Base-by-base conservation (phyloP, 805 yeast species). In the Blastobotrys chiropterorum region DNA sequence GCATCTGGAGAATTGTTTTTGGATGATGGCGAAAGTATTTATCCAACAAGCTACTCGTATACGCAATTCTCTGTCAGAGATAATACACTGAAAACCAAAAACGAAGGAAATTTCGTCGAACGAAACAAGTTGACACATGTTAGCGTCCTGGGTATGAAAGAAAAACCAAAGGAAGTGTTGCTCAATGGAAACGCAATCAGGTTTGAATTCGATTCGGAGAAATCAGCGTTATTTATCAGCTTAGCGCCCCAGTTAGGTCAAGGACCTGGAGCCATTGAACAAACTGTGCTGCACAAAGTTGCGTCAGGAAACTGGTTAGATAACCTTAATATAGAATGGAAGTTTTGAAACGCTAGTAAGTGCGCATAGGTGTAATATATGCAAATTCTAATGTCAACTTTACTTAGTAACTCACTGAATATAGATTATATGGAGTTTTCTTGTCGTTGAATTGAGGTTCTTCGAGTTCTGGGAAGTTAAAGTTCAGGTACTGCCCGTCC, bases 21-120 rank as follows among this genome's bases (percentile, higher is more conserved):
- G 46, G 97, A 89, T 65, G 97, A 89, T 67, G 95, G 94, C 15
- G 87, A 83, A 60, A 74, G 90, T 0, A 84, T 76, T 21, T 15
- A 15, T 3, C 16, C 3, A 3, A 19, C 14, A 13, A 6, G 15
- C 8, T 19, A 43, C 4, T 20, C 7, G 16, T 20, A 6, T 17
- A 43, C 46, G n/a, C 8, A 19, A 11, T 43, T 43, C 46, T 17
- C 7, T 14, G 46, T 16, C 20, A 17, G 22, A 4, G 4, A 7
- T 19, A 21, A 21, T 6, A 16, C 6, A 41, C 14, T 41, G 14
- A 41, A 16, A 14, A 13, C 17, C 3, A 21, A 13, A 3, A 41
- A 19, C 44, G 17, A 41, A 16, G 44, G 44, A n/a, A 41, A 16
- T 13, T 41, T 16, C 14, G 8, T n/a, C n/a, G n/a, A 4, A 7